Evolutionary conservation across 1,139 yeast genomes (phyloP), one percentile per base, ranked within the genome.

Genomic region (Candida frijolesensis): DNA sequence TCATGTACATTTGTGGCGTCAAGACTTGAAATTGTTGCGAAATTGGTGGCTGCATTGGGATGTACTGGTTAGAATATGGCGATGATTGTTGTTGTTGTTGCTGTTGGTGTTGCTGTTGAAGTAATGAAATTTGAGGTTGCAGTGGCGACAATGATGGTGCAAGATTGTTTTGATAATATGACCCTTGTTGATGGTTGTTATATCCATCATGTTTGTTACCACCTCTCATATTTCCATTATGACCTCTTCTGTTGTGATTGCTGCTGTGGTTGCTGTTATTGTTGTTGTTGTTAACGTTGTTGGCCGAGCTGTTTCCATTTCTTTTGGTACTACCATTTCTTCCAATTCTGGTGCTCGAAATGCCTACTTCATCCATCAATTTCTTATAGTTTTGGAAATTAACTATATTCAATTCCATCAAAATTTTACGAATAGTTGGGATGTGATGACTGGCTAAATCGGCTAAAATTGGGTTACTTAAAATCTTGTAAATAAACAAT

Each of bases 291-390:
- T 34, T 39, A 32, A 19, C 4, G 22, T 19, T 27, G 19, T 38
- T 46, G 32, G 11, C 42, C 4, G 41, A 15, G n/a, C 46, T 41
- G 27, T 16, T 27, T 14, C 44, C 25, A 38, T 51, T 51, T 43
- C 56, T 46, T 30, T 52, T 56, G 12, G 51, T 33, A 42, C 63
- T 54, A 42, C 65, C 62, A 40, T 62, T 60, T 49, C 77, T 60
- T 48, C 66, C 67, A 46, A 74, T 59, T 51, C 78, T 61, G 45
- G 67, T 67, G 53, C 67, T 70, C 7, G 78, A 66, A 47, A 92
- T 74, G 7, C 98, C 98, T 56, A 91, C 95, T 66, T 94, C 98
- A 58, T 94, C 98, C 83, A 92, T 82, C 52, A 94, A 74, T 57
- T 96, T 83, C 64, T 89, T 89, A 68, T 90, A 89, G 27, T 89